Evolutionary conservation across 257 asterid genomes (phyloP).

Genomic region (Asclepias syriaca): DNA sequence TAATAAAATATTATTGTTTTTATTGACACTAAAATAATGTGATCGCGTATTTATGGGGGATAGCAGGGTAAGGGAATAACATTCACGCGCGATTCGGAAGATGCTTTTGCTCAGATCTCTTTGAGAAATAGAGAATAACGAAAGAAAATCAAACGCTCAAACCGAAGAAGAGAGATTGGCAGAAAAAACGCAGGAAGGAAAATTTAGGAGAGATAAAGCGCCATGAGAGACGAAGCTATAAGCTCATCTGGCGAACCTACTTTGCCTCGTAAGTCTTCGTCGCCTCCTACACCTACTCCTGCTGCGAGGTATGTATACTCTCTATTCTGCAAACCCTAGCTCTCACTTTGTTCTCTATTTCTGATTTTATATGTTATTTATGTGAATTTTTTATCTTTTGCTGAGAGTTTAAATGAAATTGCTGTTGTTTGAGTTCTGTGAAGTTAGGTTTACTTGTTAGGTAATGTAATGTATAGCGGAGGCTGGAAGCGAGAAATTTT

Average conservation of each 20-base stretch:
- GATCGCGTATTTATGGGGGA: no score
- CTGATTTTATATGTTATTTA: not conserved
- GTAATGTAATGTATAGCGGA: not conserved
- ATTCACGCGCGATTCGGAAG: no score
- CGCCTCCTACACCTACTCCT: constrained; percentile 76
- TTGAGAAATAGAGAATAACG: not conserved
- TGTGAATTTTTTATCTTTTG: not conserved
- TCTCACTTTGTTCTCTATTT: constrained; percentile 1
- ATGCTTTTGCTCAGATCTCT: not conserved
- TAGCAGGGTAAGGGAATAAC: no score
- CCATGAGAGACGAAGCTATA: constrained; percentile 87
- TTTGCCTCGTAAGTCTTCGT: constrained; percentile 61
- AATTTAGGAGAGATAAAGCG: not conserved
- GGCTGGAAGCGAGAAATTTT: not conserved
- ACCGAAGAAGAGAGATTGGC: not conserved
- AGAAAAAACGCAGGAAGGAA: not conserved
- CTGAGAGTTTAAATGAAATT: not conserved
- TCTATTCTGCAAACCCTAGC: constrained; percentile 23
- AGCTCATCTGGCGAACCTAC: constrained; percentile 87
- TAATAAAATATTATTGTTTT: no score
- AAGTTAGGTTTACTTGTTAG: not conserved
- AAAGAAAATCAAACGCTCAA: not conserved
- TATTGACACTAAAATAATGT: no score
- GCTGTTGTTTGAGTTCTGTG: not conserved
- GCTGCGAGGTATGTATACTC: constrained; percentile 87